These are phyloP conservation scores for Delitschia confertaspora DNA, from an alignment of 495 filamentous ascomycete species.

Conservation along the genomic window DNA sequence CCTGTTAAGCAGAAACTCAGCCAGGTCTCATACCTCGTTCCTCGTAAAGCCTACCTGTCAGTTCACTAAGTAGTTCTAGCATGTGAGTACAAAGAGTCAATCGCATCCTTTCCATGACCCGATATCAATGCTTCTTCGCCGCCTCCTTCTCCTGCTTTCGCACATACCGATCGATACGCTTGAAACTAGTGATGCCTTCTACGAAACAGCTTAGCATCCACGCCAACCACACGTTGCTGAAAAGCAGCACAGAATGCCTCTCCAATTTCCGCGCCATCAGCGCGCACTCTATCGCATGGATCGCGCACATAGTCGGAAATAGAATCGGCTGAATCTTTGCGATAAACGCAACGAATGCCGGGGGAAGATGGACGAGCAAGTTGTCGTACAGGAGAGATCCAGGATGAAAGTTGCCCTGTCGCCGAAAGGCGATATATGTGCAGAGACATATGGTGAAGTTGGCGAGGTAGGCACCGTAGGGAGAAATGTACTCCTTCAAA, in stretches of 20 bases:
- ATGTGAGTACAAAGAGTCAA: no score
- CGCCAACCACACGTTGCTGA: conserved; percentile 48
- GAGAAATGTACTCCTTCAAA: conserved; percentile 46
- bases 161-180: conserved; percentile 10
- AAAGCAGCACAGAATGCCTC: conserved; percentile 47
- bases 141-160: conserved; percentile 21
- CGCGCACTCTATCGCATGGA: conserved; percentile 48
- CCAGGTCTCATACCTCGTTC: no score
- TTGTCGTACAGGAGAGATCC: conserved; percentile 48
- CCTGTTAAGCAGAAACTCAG: no score
- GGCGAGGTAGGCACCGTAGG: conserved; percentile 37
- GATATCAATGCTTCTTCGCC: conserved; percentile 19
- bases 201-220: conserved; percentile 52
- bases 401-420: conserved; percentile 45
- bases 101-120: no score
- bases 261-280: conserved; percentile 45
- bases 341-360: conserved; percentile 44
- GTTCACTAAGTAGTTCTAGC: no score
- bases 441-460: conserved; percentile 42
- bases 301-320: conserved; percentile 39
- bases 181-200: conserved; percentile 44
- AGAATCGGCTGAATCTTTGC: conserved; percentile 38
- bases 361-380: conserved; percentile 38
- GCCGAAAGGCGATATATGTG: conserved; percentile 39
- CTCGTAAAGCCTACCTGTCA: no score